Conservation (phyloP, 345 rosid genomes). For the Eucalyptus cloeziana region DNA sequence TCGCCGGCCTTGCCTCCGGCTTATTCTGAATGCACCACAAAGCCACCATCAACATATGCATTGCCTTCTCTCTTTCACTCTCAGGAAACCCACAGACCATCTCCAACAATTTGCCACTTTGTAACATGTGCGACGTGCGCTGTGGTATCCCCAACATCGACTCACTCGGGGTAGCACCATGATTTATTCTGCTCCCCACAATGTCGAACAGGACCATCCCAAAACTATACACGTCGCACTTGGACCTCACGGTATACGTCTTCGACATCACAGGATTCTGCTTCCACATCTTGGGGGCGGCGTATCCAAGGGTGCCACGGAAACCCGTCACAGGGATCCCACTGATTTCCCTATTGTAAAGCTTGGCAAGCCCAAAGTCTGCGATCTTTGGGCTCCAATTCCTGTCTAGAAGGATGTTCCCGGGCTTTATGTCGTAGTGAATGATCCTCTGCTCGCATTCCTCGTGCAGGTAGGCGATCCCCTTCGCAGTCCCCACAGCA, state of each 20-base stretch:
- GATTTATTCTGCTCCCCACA: neutral
- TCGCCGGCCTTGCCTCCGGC: neutral
- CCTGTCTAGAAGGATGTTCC: neutral
- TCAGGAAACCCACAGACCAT: neutral
- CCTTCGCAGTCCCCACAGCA: neutral
- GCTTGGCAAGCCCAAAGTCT: neutral
- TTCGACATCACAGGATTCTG: neutral
- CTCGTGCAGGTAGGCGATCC: neutral
- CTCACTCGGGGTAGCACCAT: neutral
- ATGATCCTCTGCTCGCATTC: neutral
- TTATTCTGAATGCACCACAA: neutral
- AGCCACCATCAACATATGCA: neutral
- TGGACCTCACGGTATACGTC: neutral
- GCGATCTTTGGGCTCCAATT: neutral
- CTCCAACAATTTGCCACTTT: neutral
- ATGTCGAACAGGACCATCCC: slow-evolving; percentile 9
- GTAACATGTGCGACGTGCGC: neutral
- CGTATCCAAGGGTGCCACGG: neutral
- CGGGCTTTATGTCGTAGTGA: neutral
- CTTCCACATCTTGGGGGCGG: neutral
- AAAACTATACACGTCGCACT: slow-evolving; percentile 8
- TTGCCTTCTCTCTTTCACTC: neutral
- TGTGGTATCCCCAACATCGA: neutral
- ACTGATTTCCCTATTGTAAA: neutral
- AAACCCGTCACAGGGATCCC: neutral